A percentile compares a stretch with the other conserved stretches of the same genome.
Evolutionary conservation across 257 asterid species (phyloP).

Genomic region (Rhazya stricta): DNA sequence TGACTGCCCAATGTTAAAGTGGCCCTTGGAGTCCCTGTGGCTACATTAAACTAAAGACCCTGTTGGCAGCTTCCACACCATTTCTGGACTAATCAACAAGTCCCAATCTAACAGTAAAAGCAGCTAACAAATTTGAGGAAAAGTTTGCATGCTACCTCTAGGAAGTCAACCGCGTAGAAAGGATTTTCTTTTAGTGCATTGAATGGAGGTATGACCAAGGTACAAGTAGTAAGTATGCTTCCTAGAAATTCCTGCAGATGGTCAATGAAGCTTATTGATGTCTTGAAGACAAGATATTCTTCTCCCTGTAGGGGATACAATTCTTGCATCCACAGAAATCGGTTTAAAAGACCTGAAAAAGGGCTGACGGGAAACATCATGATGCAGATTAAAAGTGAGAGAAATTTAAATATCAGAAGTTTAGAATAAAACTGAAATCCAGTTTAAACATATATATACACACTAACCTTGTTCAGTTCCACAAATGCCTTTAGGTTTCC

Average conservation of each 20-base stretch:
- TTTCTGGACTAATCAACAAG: neutral
- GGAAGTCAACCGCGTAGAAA: slow-evolving; percentile 43
- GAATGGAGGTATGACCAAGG: slow-evolving; percentile 90
- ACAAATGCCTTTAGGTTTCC: slow-evolving; percentile 88
- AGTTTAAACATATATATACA: neutral
- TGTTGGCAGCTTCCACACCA: neutral
- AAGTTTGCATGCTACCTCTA: slow-evolving; percentile 49
- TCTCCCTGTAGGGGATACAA: slow-evolving; percentile 58
- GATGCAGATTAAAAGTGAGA: slow-evolving; percentile 5
- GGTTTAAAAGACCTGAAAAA: slow-evolving; percentile 83
- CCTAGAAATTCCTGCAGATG: slow-evolving; percentile 93
- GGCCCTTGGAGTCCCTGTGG: neutral
- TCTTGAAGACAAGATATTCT: slow-evolving; percentile 68
- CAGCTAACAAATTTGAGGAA: neutral
- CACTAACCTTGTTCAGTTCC: slow-evolving; percentile 81
- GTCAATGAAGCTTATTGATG: slow-evolving; percentile 87
- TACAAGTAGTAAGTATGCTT: slow-evolving; percentile 59
- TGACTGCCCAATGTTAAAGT: neutral
- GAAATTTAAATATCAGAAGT: slow-evolving; percentile 1
- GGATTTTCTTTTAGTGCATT: slow-evolving; percentile 71
- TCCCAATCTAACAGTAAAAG: neutral
- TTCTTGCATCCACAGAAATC: slow-evolving; percentile 84
- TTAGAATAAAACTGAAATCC: slow-evolving; percentile 1
- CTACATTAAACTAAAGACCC: neutral
- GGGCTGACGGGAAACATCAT: slow-evolving; percentile 18